These are phyloP conservation scores for Backusella psychrophila DNA, from an alignment of 192 early-diverging fungal species.

Conservation along the genomic window DNA sequence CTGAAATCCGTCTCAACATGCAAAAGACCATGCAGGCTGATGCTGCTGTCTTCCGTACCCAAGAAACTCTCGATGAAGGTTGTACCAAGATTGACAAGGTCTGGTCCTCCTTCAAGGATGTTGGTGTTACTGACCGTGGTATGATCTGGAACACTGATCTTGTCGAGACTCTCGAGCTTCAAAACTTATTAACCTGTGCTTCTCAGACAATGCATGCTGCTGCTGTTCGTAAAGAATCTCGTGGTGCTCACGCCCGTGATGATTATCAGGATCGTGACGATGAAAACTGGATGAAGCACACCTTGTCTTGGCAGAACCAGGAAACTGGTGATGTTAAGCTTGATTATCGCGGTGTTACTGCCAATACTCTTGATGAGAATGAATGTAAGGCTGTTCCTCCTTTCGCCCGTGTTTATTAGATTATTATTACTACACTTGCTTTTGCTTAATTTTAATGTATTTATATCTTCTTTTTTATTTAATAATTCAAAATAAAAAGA, in stretches of 20 bases:
- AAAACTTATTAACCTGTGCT: conserved; percentile 95
- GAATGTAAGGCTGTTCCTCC: conserved; percentile 93
- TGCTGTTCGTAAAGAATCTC: conserved; percentile 92
- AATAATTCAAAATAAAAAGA: too few relatives aligned
- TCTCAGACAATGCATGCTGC: conserved; percentile 92
- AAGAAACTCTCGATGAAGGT: conserved; percentile 83
- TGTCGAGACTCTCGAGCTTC: conserved; percentile 94
- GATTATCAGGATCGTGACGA: conserved; percentile 90
- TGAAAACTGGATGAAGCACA: conserved; percentile 98
- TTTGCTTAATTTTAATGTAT: not conserved
- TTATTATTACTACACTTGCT: not conserved
- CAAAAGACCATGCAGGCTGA: conserved; percentile 98
- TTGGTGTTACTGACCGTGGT: conserved; percentile 87
- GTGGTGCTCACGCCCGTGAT: conserved; percentile 97
- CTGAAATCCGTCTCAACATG: conserved; percentile 90
- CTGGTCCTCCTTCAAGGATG: conserved; percentile 72
- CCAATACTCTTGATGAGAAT: conserved; percentile 83
- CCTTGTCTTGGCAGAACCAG: conserved; percentile 89
- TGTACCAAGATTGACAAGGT: conserved; percentile 84
- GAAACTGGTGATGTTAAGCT: conserved; percentile 74
- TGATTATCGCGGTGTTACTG: conserved; percentile 78
- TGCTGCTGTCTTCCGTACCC: conserved; percentile 96
- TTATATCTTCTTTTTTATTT: not conserved
- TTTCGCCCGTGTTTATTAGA: conserved; percentile 83
- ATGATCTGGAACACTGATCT: conserved; percentile 99